Evolutionary conservation across 2,329 filamentous ascomycete genomes (phyloP).

Genomic region (Coniella lustricola): DNA sequence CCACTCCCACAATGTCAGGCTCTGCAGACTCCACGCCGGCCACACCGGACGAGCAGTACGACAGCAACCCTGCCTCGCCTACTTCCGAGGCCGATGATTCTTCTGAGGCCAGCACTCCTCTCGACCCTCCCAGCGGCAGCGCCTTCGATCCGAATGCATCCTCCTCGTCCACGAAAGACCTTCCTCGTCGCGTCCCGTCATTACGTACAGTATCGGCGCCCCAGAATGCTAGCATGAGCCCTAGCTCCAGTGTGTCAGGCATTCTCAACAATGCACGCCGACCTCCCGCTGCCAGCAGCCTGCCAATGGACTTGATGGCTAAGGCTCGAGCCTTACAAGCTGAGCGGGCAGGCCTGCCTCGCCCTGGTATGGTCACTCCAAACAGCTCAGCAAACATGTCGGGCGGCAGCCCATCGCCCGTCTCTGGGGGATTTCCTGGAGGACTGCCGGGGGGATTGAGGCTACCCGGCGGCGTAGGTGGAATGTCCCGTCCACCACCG

Average conservation of each 20-base stretch:
- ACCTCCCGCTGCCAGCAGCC: slow-evolving; percentile 34
- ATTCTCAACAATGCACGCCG: slow-evolving; percentile 61
- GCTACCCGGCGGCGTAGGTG: slow-evolving; percentile 27
- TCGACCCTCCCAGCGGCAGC: slow-evolving; percentile 30
- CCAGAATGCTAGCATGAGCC: slow-evolving; percentile 53
- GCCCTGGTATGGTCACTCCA: slow-evolving; percentile 9
- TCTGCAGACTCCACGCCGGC: slow-evolving; percentile 29
- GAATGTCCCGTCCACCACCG: slow-evolving; percentile 38
- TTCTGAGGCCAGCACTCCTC: slow-evolving; percentile 42
- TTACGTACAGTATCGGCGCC: slow-evolving; percentile 55
- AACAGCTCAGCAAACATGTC: slow-evolving; percentile 21
- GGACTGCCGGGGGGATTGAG: slow-evolving; percentile 37
- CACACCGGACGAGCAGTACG: slow-evolving; percentile 39
- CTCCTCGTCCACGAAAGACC: slow-evolving; percentile 21
- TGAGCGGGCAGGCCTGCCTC: slow-evolving; percentile 25
- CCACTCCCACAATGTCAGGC: slow-evolving; percentile 21
- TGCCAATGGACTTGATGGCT: slow-evolving; percentile 35
- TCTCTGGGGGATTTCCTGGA: slow-evolving; percentile 28
- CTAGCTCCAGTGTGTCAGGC: slow-evolving; percentile 79
- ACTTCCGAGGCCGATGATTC: slow-evolving; percentile 34
- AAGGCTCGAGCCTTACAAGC: slow-evolving; percentile 31
- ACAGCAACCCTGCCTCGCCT: slow-evolving; percentile 35
- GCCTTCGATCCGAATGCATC: slow-evolving; percentile 20
- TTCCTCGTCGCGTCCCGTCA: slow-evolving; percentile 48
- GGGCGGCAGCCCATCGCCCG: slow-evolving; percentile 22